Percentiles rank a stretch among this genome's conserved stretches.
Conservation (phyloP, 148 eudicot species). For the Cornus suecica region DNA sequence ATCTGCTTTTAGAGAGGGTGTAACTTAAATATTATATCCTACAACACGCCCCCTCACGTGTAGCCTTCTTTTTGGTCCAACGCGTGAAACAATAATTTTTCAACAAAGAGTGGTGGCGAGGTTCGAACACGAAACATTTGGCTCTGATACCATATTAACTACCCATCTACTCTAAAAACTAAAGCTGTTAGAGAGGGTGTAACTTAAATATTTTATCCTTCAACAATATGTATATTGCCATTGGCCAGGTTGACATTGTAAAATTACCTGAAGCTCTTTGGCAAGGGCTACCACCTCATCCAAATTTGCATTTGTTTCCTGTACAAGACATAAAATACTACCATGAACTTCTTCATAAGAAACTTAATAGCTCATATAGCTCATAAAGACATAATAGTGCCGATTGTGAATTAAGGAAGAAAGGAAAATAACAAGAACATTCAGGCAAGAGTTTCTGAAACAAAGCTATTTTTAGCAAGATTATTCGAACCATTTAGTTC, state of each 20-base stretch:
- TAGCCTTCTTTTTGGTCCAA: too few species aligned
- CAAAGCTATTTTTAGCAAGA: too few species aligned
- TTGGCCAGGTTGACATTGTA: conserved; percentile 4
- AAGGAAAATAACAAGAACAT: background rate
- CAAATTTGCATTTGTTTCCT: conserved; percentile 89
- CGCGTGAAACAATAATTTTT: too few species aligned
- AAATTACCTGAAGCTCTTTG: conserved; percentile 74
- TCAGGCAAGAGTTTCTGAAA: too few species aligned
- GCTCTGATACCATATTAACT: too few species aligned
- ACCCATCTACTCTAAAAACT: too few species aligned
- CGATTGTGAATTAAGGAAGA: background rate
- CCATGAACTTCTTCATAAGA: background rate
- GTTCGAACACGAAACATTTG: too few species aligned
- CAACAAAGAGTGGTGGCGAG: too few species aligned
- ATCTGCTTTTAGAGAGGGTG: background rate
- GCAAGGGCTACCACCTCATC: conserved; percentile 93
- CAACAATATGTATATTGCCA: background rate
- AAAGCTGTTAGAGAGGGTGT: too few species aligned
- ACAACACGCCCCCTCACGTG: too few species aligned
- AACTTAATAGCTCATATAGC: background rate
- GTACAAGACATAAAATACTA: conserved; percentile 15
- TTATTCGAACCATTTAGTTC: too few species aligned
- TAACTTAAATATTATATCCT: too few species aligned
- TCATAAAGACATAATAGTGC: background rate
- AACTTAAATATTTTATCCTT: background rate